Evolutionary conservation across 2,329 filamentous ascomycete species (phyloP).

Genomic region (Ciborinia camelliae): DNA sequence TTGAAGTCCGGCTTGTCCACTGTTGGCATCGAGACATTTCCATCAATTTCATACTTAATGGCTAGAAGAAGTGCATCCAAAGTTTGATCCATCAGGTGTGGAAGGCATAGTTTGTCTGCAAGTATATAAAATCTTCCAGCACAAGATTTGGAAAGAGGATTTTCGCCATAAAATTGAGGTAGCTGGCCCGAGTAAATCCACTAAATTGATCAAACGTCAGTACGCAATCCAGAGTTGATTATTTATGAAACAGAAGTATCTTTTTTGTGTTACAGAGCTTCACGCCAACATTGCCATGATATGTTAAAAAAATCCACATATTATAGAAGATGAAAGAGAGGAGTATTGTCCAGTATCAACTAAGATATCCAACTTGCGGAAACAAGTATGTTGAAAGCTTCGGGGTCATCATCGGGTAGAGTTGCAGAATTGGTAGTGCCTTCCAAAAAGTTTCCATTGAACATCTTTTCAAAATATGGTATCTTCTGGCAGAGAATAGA

Average conservation of each 20-base stretch:
- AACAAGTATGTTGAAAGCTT: conserved; percentile 18
- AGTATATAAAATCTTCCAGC: neutral
- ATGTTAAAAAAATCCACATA: neutral
- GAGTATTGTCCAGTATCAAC: no score
- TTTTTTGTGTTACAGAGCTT: neutral
- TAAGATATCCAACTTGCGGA: neutral
- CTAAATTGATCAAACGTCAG: neutral
- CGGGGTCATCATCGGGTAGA: conserved; percentile 20
- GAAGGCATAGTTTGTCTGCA: conserved; percentile 11
- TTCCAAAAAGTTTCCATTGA: conserved; percentile 18
- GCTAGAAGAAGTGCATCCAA: neutral
- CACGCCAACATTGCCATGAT: neutral
- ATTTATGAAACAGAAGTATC: neutral
- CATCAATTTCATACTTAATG: neutral
- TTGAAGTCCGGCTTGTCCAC: no score
- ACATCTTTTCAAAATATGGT: conserved; percentile 25
- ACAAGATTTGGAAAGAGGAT: neutral
- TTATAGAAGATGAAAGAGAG: neutral
- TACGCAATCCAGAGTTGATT: neutral
- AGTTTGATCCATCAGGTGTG: neutral
- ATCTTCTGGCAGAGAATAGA: conserved; percentile 18
- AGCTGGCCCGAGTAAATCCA: conserved; percentile 18
- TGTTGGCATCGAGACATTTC: neutral
- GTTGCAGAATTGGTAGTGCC: neutral
- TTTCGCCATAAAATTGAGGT: neutral